phyloP scores from a whole-genome alignment of 1,139 yeast species.

The Yamadazyma sp. region DNA sequence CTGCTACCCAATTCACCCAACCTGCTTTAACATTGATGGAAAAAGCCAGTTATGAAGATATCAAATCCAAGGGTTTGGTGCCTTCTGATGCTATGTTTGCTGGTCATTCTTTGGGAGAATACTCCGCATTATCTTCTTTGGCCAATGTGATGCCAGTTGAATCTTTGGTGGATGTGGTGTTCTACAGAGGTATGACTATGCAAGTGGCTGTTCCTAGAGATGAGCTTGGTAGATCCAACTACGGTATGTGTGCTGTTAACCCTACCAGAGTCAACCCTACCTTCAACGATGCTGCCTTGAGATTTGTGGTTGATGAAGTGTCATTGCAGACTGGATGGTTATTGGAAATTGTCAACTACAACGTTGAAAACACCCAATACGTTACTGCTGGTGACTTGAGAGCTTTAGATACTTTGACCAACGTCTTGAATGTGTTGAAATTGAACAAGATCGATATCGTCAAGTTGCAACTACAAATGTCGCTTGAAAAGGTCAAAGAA shows the following conservation, averaged over 20 bases:
- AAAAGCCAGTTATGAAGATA: constrained; percentile 97
- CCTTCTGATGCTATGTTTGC: constrained; percentile 95
- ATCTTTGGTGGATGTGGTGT: constrained; percentile 94
- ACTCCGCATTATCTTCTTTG: constrained; percentile 93
- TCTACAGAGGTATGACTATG: constrained; percentile 99
- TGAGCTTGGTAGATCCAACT: constrained; percentile 89
- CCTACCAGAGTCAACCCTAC: constrained; percentile 90
- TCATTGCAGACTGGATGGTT: constrained; percentile 85
- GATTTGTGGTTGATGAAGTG: constrained; percentile 92
- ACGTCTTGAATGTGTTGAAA: constrained; percentile 89
- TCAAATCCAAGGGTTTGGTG: constrained; percentile 92
- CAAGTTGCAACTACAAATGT: constrained; percentile 76
- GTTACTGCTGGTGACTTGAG: constrained; percentile 98
- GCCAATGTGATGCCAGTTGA: constrained; percentile 99
- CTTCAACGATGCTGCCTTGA: constrained; percentile 88
- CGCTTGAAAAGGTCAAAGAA: constrained; percentile 83
- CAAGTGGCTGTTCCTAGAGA: constrained; percentile 99
- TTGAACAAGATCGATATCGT: constrained; percentile 91
- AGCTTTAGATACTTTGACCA: constrained; percentile 88
- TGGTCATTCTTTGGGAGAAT: constrained; percentile 99
- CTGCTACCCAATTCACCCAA: constrained; percentile 98
- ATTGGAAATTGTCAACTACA: constrained; percentile 95
- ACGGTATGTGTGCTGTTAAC: constrained; percentile 98
- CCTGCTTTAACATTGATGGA: constrained; percentile 99
- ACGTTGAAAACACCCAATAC: constrained; percentile 96